Base-by-base conservation (phyloP, 345 rosid genomes). In the Acer saccharum region DNA sequence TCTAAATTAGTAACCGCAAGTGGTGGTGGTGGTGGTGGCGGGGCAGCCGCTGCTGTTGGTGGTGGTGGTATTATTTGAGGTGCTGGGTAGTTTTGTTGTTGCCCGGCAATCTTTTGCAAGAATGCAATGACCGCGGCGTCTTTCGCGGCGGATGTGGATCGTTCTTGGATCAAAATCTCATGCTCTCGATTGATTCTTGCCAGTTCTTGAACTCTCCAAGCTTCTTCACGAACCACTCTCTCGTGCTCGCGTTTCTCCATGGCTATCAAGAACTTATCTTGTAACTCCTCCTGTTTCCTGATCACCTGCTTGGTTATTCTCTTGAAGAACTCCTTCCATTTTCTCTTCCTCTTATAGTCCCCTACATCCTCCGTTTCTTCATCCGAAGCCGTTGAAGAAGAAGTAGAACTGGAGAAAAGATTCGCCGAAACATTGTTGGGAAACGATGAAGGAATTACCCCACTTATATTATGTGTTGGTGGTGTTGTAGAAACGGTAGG, bases 311-410 rank as follows among this genome's bases (percentile, higher is more conserved):
- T 83, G 69, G 84, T 82, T 35, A 88, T n/a, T 78, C 86, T 82
- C 80, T 72, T 80, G 71, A 88, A 88, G 46, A 86, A 86, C 25
- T 80, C 89, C 88, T 88, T 93, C 96, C 98, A 91, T 66, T 85
- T 93, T 76, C 84, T 86, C 86, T 88, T 91, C 73, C 83, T 88
- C 48, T 79, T 83, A 32, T 78, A 69, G 64, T 55, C 80, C 75
- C 60, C 27, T 2, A 18, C 64, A n/a, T 76, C 88, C 21, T 70
- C 81, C 13, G 79, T 76, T 18, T 84, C 89, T 66, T 81, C 81
- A 3, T 93, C 95, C 0, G 96, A 88, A 11, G 91, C 89, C 3
- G 98, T 90, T 0, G 98, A 90, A 13, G 94, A 93, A 55, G 94
- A 91, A 12, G 88, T 87, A 1, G 93, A 91, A 68, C 86, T 81